Evolutionary conservation across 1,284 basidiomycete species (phyloP), one percentile per base, ranked within the genome.

Genomic region (Omphalotus olearius): DNA sequence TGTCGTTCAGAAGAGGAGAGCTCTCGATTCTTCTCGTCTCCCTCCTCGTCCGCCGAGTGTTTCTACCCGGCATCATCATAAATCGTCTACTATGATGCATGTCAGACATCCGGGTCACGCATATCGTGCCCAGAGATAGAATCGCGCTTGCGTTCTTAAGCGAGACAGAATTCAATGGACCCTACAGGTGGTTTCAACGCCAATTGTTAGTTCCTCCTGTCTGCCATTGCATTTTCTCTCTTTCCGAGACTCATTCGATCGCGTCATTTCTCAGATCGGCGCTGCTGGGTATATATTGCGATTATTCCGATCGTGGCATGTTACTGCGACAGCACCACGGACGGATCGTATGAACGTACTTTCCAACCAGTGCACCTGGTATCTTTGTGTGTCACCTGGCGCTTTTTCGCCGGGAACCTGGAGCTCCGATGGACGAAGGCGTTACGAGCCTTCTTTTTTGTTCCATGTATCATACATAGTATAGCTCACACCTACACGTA

Each of bases 1-100:
- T 18, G 47, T 46, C 5, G 46, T 50, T n/a, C 57, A 55, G 52
- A 60, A 60, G 52, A 57, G 60, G 45, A 54, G 54, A 10, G 23
- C 49, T 33, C 37, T 36, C 13, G 39, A 25, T 25, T 17, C 20
- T 35, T 37, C 49, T 10, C n/a, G 40, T 42, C 17, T 40, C 35
- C 17, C 39, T 6, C 50, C 50, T 45, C 50, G 50, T 46, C 50
- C 44, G 17, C 39, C 51, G 18, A 52, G 33, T 45, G 45, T 52
- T 28, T 52, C 51, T 41, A 43, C 45, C 10, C 45, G 45, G 39
- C 51, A 38, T 30, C 45, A 39, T 35, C 41, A 43, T 37, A 33
- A 36, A 5, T 6, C 39, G 25, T 23, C 26, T 40, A 10, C 30
- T 13, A 33, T 33, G 30, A 13, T 13, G 2, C 3, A 33, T 33